phyloP scores from a whole-genome alignment of 192 early-diverging fungal species.

The Mortierella hygrophila region DNA sequence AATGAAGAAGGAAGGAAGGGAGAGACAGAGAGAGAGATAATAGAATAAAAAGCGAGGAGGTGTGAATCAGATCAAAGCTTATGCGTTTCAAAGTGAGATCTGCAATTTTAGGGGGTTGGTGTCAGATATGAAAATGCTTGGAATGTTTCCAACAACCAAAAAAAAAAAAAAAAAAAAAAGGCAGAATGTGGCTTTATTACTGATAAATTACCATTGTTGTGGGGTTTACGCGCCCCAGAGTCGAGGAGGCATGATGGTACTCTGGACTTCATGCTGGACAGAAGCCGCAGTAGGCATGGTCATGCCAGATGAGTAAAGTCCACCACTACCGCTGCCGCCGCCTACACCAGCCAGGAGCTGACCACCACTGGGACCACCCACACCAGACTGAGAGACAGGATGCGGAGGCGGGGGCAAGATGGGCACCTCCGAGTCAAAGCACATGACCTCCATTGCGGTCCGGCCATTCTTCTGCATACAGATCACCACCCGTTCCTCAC shows the following conservation, averaged over 20 bases:
- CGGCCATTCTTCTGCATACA: constrained; percentile 68
- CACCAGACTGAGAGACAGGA: neutral
- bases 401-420: constrained; percentile 11
- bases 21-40: neutral
- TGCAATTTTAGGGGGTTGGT: too few species aligned
- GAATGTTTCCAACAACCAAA: too few species aligned
- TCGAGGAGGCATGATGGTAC: neutral
- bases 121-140: too few species aligned
- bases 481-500: constrained; percentile 67
- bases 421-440: constrained; percentile 67
- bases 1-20: neutral
- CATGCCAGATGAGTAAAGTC: neutral
- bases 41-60: neutral
- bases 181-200: neutral
- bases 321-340: neutral
- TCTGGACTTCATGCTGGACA: neutral
- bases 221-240: neutral
- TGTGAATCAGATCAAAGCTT: neutral
- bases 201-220: too few species aligned
- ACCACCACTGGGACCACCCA: neutral
- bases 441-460: constrained; percentile 80
- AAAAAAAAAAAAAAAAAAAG: too few species aligned
- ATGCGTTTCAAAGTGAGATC: too few species aligned
- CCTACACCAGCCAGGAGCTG: neutral
- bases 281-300: neutral